These are phyloP conservation scores for Tetrahymena thermophila DNA, from an alignment of 73 alveolate species.

Conservation along the genomic window DNA sequence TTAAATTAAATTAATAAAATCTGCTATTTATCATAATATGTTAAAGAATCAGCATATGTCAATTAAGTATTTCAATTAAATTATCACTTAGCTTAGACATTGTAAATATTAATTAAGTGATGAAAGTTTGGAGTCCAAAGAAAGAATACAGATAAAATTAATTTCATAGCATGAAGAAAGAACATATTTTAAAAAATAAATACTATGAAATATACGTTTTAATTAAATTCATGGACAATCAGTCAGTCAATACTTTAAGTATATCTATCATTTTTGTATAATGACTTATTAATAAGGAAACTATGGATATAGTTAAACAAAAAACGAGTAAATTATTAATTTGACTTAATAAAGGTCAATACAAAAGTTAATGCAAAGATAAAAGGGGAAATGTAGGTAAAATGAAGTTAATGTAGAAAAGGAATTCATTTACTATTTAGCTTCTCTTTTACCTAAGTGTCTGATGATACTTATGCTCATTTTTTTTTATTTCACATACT, in stretches of 20 bases:
- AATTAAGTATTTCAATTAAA: too few species aligned
- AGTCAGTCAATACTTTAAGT: neutral
- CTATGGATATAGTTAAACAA: neutral
- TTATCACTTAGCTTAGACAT: too few species aligned
- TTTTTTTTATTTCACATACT: neutral
- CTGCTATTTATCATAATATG: too few species aligned
- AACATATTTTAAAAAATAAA: too few species aligned
- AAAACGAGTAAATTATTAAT: neutral
- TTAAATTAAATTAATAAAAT: too few species aligned
- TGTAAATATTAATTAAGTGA: too few species aligned
- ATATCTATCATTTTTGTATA: neutral
- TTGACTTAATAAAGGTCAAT: neutral
- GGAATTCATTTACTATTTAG: neutral
- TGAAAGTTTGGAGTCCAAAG: too few species aligned
- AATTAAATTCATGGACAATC: neutral
- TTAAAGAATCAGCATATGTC: too few species aligned
- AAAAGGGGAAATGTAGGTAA: neutral
- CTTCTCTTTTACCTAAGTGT: neutral
- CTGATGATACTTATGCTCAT: neutral
- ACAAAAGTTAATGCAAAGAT: neutral
- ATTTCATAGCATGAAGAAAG: neutral
- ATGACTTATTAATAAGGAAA: neutral
- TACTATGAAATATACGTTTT: neutral
- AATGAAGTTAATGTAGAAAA: neutral
- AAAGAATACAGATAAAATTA: too few species aligned